Percentiles rank a stretch among this genome's conserved stretches.
Evolutionary conservation across 768 basidiomycete species (phyloP).

Genomic region (Tylopilus plumbeoviolaceoides): DNA sequence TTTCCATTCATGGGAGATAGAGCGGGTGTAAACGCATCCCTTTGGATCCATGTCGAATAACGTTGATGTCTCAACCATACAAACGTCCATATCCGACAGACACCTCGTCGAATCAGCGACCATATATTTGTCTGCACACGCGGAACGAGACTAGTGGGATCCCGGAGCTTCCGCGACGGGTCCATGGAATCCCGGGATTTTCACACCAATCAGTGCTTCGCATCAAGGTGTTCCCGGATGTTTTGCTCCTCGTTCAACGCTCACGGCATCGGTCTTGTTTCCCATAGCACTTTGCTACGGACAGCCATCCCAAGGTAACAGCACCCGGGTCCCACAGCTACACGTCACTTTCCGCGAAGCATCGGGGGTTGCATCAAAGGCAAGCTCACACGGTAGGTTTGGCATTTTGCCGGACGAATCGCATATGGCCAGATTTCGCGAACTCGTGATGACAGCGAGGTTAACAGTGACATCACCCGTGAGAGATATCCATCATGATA

Average conservation of each 20-base stretch:
- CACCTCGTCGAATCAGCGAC: background rate
- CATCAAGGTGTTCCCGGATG: background rate
- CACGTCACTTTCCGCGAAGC: conserved; percentile 6
- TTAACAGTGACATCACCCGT: background rate
- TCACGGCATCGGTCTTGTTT: too few relatives aligned
- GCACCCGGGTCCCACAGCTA: background rate
- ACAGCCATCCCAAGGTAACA: background rate
- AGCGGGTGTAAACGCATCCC: background rate
- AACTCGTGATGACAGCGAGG: background rate
- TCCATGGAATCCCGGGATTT: background rate
- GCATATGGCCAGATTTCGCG: background rate
- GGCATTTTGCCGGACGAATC: background rate
- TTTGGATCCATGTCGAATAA: too few relatives aligned
- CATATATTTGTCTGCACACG: background rate
- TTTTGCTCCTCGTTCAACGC: too few relatives aligned
- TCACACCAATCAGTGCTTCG: background rate
- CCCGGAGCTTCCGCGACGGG: background rate
- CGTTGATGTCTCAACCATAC: background rate
- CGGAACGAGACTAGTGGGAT: background rate
- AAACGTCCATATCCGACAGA: background rate
- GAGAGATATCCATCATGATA: background rate
- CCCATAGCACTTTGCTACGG: background rate
- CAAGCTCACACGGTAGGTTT: background rate
- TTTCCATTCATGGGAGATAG: background rate
- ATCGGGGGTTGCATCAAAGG: background rate